Evolutionary conservation across 2,329 filamentous ascomycete species (phyloP).

Genomic region (Graphilbum ipis-grandicollis): DNA sequence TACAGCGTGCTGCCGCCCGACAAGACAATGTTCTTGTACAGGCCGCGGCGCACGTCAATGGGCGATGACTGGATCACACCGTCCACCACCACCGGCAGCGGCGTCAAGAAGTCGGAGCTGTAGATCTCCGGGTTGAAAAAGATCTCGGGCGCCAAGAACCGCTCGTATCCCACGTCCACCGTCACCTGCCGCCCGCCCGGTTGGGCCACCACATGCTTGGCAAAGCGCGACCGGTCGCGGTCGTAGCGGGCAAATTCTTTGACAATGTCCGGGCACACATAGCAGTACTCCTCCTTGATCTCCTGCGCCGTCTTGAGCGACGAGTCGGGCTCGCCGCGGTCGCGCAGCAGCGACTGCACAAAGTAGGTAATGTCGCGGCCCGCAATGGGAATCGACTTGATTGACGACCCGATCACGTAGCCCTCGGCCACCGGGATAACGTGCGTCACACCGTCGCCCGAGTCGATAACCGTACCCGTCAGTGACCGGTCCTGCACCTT

Average conservation of each 20-base stretch:
- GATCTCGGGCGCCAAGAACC: constrained; percentile 94
- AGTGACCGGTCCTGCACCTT: constrained; percentile 93
- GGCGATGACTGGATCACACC: constrained; percentile 94
- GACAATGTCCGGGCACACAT: constrained; percentile 95
- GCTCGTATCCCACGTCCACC: constrained; percentile 93
- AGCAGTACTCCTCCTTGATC: constrained; percentile 98
- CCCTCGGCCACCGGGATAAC: constrained; percentile 97
- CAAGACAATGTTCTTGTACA: constrained; percentile 99
- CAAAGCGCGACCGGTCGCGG: constrained; percentile 76
- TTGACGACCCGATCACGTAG: constrained; percentile 96
- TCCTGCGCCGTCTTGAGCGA: constrained; percentile 93
- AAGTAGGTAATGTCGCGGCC: constrained; percentile 98
- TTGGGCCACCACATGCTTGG: constrained; percentile 74
- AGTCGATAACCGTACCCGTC: constrained; percentile 96
- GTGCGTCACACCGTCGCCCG: constrained; percentile 95
- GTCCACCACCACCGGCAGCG: constrained; percentile 85
- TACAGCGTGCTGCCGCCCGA: constrained; percentile 95
- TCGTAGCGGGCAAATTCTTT: constrained; percentile 96
- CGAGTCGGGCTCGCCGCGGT: constrained; percentile 91
- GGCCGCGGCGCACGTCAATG: constrained; percentile 87
- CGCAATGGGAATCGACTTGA: constrained; percentile 97
- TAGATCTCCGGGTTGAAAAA: constrained; percentile 99
- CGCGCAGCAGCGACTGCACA: constrained; percentile 86
- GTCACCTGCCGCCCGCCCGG: constrained; percentile 69
- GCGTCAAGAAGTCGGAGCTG: constrained; percentile 94